Evolutionary conservation across 371 early-diverging fungal species (phyloP).

Genomic region (Mortierella polycephala): DNA sequence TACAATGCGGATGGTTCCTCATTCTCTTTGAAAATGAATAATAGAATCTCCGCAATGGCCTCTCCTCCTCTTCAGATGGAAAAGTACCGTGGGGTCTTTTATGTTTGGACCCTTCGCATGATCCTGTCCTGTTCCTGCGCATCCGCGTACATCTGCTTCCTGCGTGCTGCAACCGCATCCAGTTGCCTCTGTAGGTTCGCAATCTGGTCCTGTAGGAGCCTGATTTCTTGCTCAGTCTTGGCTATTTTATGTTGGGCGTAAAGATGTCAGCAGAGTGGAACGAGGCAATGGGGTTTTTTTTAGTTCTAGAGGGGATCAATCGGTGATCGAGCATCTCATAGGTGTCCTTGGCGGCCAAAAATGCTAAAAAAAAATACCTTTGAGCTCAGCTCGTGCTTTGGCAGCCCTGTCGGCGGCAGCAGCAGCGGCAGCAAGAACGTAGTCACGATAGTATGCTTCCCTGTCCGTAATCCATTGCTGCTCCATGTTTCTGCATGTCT

Average conservation of each 20-base stretch:
- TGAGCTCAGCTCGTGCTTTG: constrained; percentile 19
- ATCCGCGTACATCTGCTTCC: constrained; percentile 26
- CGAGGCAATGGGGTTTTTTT: not conserved
- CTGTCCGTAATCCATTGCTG: constrained; percentile 26
- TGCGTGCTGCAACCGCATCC: constrained; percentile 22
- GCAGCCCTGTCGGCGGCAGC: constrained; percentile 14
- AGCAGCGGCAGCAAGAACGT: constrained; percentile 14
- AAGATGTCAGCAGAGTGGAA: not conserved
- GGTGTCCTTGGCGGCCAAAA: no score
- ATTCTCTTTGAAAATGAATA: no score
- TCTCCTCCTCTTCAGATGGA: not conserved
- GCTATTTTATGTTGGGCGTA: not conserved
- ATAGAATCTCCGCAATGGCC: not conserved
- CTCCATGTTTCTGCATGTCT: constrained; percentile 17
- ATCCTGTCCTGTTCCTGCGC: constrained; percentile 12
- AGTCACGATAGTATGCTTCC: constrained; percentile 28
- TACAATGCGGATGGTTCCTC: no score
- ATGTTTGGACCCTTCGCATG: not conserved
- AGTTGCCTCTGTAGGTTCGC: constrained; percentile 22
- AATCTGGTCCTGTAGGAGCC: constrained; percentile 19
- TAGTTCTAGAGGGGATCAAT: no score
- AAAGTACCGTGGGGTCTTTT: not conserved
- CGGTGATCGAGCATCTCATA: no score
- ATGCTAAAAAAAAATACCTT: constrained; percentile 8
- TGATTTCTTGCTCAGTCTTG: constrained; percentile 19